These are phyloP conservation scores for Annona cherimola DNA, from an alignment of 164 flowering plant genomes.

Conservation along the genomic window DNA sequence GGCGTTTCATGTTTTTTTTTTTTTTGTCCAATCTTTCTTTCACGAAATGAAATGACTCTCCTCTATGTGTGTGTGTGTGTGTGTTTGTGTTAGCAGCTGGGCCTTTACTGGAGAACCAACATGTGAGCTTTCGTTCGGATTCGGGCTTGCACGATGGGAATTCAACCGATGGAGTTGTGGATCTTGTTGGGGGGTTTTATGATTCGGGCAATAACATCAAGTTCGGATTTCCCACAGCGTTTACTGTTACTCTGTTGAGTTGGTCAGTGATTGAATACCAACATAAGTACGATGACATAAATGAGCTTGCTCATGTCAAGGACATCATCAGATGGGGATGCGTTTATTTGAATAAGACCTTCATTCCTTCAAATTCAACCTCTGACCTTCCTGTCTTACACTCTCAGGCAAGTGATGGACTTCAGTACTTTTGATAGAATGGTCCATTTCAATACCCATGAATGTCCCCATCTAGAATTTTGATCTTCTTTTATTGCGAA, in stretches of 20 bases:
- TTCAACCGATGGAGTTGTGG: conserved; percentile 11
- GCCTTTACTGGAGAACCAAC: conserved; percentile 28
- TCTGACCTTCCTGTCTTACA: conserved; percentile 24
- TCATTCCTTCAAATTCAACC: conserved; percentile 26
- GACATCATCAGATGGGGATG: conserved; percentile 69
- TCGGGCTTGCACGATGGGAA: conserved; percentile 60
- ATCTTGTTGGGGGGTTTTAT: conserved; percentile 66
- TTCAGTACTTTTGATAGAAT: too few species aligned
- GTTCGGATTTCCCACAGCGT: conserved; percentile 57
- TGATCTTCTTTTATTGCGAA: neutral
- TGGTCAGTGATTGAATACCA: conserved; percentile 74
- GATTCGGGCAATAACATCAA: conserved; percentile 70
- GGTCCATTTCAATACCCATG: neutral
- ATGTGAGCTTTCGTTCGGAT: conserved; percentile 41
- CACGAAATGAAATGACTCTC: neutral
- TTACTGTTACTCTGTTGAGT: conserved; percentile 56
- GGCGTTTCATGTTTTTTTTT: neutral
- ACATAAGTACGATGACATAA: conserved; percentile 39
- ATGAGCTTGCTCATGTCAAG: conserved; percentile 56
- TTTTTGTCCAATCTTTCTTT: neutral
- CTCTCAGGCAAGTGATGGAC: conserved; percentile 39
- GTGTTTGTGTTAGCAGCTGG: conserved; percentile 41
- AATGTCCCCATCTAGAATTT: neutral
- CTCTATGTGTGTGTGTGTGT: neutral
- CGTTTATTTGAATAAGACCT: conserved; percentile 58